phyloP scores from a whole-genome alignment of 2,329 filamentous ascomycete species.

The Verruconis gallopava region DNA sequence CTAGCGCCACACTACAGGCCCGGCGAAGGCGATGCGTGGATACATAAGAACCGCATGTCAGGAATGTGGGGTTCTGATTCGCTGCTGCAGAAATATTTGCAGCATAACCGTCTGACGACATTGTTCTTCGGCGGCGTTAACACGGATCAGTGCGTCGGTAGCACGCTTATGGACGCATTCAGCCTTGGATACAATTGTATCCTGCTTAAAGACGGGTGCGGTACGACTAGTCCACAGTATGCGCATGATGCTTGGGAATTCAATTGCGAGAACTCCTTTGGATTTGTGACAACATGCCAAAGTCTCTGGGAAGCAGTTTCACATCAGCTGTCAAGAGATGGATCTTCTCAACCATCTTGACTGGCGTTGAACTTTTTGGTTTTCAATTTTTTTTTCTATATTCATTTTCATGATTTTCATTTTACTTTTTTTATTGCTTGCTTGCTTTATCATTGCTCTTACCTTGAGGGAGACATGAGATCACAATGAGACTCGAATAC shows the following conservation, averaged over 20 bases:
- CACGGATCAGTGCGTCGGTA: slow-evolving; percentile 48
- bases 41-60: slow-evolving; percentile 46
- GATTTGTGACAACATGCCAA: slow-evolving; percentile 20
- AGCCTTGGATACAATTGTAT: slow-evolving; percentile 44
- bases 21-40: slow-evolving; percentile 33
- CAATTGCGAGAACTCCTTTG: slow-evolving; percentile 23
- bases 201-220: slow-evolving; percentile 41
- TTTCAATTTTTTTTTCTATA: too few relatives aligned
- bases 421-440: too few relatives aligned
- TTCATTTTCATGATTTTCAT: too few relatives aligned
- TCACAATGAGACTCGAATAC: too few relatives aligned
- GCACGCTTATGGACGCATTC: slow-evolving; percentile 43
- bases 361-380: too few relatives aligned
- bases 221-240: slow-evolving; percentile 33
- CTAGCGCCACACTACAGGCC: slow-evolving; percentile 27
- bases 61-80: slow-evolving; percentile 39
- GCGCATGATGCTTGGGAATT: slow-evolving; percentile 24
- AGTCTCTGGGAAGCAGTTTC: slow-evolving; percentile 18
- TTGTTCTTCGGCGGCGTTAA: slow-evolving; percentile 47
- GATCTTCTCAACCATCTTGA: too few relatives aligned
- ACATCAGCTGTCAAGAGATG: too few relatives aligned
- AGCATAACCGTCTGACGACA: slow-evolving; percentile 30
- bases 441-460: too few relatives aligned
- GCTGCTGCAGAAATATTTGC: slow-evolving; percentile 31
- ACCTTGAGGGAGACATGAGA: too few relatives aligned